Conservation (phyloP, 2,329 filamentous ascomycete species). For the Graphium sp. region DNA sequence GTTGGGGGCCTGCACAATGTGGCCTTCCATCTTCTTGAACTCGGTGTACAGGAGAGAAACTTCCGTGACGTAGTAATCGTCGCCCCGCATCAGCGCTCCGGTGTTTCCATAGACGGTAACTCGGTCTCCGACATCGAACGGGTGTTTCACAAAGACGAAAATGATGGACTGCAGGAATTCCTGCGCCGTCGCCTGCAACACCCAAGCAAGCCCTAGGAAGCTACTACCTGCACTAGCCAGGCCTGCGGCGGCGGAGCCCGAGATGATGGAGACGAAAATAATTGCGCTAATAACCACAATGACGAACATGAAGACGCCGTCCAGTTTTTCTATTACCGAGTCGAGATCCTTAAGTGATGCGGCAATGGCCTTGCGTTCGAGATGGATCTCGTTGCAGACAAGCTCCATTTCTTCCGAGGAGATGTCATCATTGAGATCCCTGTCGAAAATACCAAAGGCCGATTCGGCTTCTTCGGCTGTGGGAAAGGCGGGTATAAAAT, state of each 20-base stretch:
- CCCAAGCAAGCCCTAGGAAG: constrained; percentile 80
- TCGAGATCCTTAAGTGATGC: constrained; percentile 90
- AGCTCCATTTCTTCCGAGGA: constrained; percentile 89
- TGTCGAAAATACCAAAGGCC: constrained; percentile 86
- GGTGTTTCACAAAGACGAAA: constrained; percentile 94
- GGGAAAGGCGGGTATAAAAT: constrained; percentile 63
- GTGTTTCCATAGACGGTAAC: constrained; percentile 86
- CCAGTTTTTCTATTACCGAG: constrained; percentile 79
- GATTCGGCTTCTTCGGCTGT: constrained; percentile 75
- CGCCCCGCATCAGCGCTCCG: constrained; percentile 58
- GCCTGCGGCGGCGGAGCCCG: constrained; percentile 75
- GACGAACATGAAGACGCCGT: constrained; percentile 77
- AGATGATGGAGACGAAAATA: constrained; percentile 80
- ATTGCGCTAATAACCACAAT: constrained; percentile 66
- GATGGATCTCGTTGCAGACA: constrained; percentile 84
- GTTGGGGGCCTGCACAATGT: constrained; percentile 91
- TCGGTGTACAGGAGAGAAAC: constrained; percentile 88
- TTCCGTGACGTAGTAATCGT: constrained; percentile 93
- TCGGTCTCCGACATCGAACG: constrained; percentile 89
- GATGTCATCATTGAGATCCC: constrained; percentile 91
- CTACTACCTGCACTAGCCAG: constrained; percentile 80
- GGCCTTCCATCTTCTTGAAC: constrained; percentile 97
- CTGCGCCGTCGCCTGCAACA: constrained; percentile 82
- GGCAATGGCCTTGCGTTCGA: constrained; percentile 89
- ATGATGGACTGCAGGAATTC: constrained; percentile 89